Conservation (phyloP, 1,284 basidiomycete species). For the Ustilago tritici region DNA sequence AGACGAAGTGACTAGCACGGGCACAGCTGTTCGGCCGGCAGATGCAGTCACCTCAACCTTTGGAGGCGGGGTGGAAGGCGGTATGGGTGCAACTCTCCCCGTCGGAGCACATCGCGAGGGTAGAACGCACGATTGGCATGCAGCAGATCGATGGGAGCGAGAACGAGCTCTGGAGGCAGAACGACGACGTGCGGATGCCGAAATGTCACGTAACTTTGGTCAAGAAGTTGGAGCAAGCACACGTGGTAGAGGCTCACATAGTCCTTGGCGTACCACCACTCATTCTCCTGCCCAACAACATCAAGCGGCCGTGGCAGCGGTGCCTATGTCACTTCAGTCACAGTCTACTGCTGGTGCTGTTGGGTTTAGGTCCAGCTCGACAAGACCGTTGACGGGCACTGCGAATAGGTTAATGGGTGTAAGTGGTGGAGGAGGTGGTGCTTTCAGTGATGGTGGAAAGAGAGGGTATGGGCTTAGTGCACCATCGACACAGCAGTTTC, state of each 20-base stretch:
- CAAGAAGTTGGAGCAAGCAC: conserved; percentile 49
- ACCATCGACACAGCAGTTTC: conserved; percentile 38
- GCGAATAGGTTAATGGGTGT: conserved; percentile 22
- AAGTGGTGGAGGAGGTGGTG: conserved; percentile 14
- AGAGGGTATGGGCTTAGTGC: conserved; percentile 41
- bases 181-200: conserved; percentile 46
- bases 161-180: conserved; percentile 44
- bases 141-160: conserved; percentile 34
- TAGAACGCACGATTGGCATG: conserved; percentile 36
- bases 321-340: conserved; percentile 5
- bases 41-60: conserved; percentile 4
- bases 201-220: conserved; percentile 55
- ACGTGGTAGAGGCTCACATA: conserved; percentile 43
- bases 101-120: conserved; percentile 38
- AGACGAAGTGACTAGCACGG: conserved; percentile 10
- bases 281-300: conserved; percentile 3
- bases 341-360: conserved; percentile 8
- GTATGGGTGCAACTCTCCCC: conserved; percentile 39
- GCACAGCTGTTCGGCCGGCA: conserved; percentile 1
- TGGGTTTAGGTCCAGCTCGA: conserved; percentile 31
- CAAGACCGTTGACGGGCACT: conserved; percentile 14
- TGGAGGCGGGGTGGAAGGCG: conserved; percentile 31
- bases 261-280: conserved; percentile 38
- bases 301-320: neutral
- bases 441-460: conserved; percentile 6